Evolutionary conservation across 306 rosid species (phyloP).

Genomic region (Mimosa bimucronata): DNA sequence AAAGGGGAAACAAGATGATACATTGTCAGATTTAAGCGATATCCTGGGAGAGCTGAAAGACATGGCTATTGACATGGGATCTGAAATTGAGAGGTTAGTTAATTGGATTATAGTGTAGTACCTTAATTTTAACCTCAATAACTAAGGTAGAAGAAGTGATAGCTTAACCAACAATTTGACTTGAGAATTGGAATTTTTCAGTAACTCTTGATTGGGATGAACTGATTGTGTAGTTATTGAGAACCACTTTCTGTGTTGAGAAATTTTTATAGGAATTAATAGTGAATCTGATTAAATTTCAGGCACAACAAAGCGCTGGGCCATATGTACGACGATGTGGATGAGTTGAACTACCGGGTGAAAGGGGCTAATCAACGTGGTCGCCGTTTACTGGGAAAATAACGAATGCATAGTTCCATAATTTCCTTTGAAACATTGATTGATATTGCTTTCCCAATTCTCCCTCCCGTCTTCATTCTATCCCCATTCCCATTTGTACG

Average conservation of each 20-base stretch:
- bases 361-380: constrained; percentile 68
- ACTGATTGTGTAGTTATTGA: background rate
- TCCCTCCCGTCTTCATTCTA: no score
- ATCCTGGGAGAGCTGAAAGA: constrained; percentile 82
- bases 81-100: constrained; percentile 69
- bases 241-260: constrained; percentile 20
- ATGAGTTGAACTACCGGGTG: constrained; percentile 57
- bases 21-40: constrained; percentile 71
- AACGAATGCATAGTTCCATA: constrained; percentile 34
- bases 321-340: constrained; percentile 57
- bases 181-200: background rate
- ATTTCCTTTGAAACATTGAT: constrained; percentile 20
- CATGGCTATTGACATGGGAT: constrained; percentile 95
- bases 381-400: constrained; percentile 71
- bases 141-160: background rate
- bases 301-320: constrained; percentile 63
- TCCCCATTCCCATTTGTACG: background rate
- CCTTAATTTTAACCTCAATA: background rate
- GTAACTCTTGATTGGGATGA: background rate
- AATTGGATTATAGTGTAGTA: constrained; percentile 3
- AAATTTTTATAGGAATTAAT: constrained; percentile 16
- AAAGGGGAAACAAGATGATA: constrained; percentile 83
- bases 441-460: constrained; percentile 1
- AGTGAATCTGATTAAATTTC: constrained; percentile 40
- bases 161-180: background rate